Base-by-base conservation (phyloP, 768 basidiomycete genomes). In the Leccinum uliginosum region DNA sequence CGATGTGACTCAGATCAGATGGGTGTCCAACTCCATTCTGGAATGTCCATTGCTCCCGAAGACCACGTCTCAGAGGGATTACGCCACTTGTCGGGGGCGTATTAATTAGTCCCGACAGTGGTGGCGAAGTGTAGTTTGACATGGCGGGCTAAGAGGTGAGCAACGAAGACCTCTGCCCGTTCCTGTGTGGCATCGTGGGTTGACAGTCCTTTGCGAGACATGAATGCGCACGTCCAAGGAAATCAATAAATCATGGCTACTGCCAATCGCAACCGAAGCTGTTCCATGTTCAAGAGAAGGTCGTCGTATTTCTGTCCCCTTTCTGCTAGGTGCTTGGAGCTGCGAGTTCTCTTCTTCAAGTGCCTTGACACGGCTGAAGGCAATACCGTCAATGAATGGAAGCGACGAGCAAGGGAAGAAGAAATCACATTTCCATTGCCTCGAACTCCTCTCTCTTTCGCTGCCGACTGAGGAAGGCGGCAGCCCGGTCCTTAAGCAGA, bases 401-500 rank as follows among this genome's bases (percentile, higher is more conserved):
- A 59, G 49, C 17, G 12, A 43, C 21, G 11, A 53, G 29, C 45
- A 55, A n/a, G 43, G 30, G 15, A 65, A 8, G 48, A 54, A 57
- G 65, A 55, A 85, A 88, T 75, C 75, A 93, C 90, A 88, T 74
- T 78, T 93, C 92, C 89, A 94, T 93, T 66, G 70, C 77, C 74
- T 94, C 92, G 66, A 92, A 94, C 75, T 93, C 91, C 74, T 94
- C 92, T 55, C 92, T 84, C 73, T 94, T 94, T 65, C 92, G 81
- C 72, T 94, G 92, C 70, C 92, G 80, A 74, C 86, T 88, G 68
- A 94, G 86, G 77, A 94, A 94, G 57, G 92, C 92, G 11, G 92
- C 92, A 12, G 92, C 92, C 55, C 92, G 82, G 75, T 94, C 94
- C 79, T 94, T 94, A 56, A 94, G 89, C 9, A 94, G 81, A 52